Conservation (phyloP, 2,329 filamentous ascomycete species). For the Epicoccum sorghinum region DNA sequence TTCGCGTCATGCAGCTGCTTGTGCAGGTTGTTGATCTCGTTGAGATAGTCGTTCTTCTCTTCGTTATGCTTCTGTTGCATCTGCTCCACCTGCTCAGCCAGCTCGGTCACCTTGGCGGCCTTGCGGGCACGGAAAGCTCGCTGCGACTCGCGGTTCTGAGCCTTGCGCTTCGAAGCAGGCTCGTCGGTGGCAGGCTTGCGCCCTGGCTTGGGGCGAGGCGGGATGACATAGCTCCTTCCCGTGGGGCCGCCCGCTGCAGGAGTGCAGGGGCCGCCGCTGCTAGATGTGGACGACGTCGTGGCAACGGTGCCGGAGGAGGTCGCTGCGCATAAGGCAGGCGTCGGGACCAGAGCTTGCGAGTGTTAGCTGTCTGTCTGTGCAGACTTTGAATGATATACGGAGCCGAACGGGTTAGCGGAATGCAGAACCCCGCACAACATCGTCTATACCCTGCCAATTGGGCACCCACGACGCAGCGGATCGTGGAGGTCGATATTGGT, state of each 20-base stretch:
- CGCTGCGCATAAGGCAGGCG: conserved; percentile 16
- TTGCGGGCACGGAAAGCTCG: conserved; percentile 87
- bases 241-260: conserved; percentile 47
- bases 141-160: conserved; percentile 92
- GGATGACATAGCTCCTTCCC: conserved; percentile 46
- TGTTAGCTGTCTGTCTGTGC: conserved; percentile 10
- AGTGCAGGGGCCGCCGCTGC: conserved; percentile 33
- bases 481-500: background rate
- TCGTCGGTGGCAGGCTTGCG: conserved; percentile 94
- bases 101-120: conserved; percentile 78
- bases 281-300: conserved; percentile 32
- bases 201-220: conserved; percentile 67
- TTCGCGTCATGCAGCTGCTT: conserved; percentile 13
- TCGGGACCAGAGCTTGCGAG: conserved; percentile 12
- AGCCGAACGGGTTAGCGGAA: conserved; percentile 10
- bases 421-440: conserved; percentile 12
- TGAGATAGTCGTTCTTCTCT: conserved; percentile 20
- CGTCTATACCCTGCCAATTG: background rate
- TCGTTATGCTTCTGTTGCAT: conserved; percentile 18
- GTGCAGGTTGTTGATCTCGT: conserved; percentile 13
- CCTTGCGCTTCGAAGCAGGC: conserved; percentile 89
- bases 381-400: conserved; percentile 12
- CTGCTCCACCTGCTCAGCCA: conserved; percentile 52
- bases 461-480: background rate
- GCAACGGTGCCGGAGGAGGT: conserved; percentile 19